Conservation (phyloP, 2,329 filamentous ascomycete genomes). For the Cytospora piceicola region DNA sequence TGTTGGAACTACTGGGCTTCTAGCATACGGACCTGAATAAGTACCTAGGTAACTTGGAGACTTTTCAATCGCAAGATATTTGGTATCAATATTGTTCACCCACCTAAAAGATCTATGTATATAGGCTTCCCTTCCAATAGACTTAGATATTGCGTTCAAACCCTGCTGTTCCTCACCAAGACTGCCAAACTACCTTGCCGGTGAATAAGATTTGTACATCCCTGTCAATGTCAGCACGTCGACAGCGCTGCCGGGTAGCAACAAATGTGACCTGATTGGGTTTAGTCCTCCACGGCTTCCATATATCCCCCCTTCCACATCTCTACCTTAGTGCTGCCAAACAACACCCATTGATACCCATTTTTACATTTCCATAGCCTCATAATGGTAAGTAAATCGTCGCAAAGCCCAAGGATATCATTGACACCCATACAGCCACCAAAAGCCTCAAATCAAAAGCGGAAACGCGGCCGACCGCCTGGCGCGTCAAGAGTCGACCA, state of each 20-base stretch:
- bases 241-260: background rate
- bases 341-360: background rate
- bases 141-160: slow-evolving; percentile 18
- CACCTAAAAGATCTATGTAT: background rate
- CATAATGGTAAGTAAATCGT: slow-evolving; percentile 32
- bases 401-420: background rate
- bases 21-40: background rate
- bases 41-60: background rate
- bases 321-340: background rate
- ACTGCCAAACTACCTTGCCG: no score
- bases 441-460: slow-evolving; percentile 38
- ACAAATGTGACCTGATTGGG: slow-evolving; percentile 20
- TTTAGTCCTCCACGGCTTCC: slow-evolving; percentile 23
- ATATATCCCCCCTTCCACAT: background rate
- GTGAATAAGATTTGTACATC: slow-evolving; percentile 11
- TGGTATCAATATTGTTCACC: no score
- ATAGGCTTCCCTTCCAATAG: no score
- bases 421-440: slow-evolving; percentile 33
- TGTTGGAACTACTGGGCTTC: background rate
- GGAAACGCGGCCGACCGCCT: slow-evolving; percentile 42
- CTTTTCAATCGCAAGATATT: no score
- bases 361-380: slow-evolving; percentile 1
- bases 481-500: slow-evolving; percentile 33
- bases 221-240: slow-evolving; percentile 10
- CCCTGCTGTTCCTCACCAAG: background rate